phyloP scores from a whole-genome alignment of 805 yeast genomes.

The Pichia pseudocactophila region DNA sequence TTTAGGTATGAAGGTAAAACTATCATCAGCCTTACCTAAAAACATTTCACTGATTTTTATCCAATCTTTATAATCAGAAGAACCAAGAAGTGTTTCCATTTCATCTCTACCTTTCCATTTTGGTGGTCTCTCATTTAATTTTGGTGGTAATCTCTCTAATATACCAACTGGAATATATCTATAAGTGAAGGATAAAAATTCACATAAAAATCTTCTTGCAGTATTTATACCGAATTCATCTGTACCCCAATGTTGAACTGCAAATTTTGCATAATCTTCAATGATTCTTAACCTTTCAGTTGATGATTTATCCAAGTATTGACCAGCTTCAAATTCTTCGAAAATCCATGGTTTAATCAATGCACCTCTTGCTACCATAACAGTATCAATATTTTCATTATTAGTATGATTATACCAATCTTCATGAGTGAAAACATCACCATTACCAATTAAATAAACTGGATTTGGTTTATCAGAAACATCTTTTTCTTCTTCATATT shows the following conservation, averaged over 20 bases:
- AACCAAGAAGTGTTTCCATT: slow-evolving; percentile 80
- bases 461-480: slow-evolving; percentile 42
- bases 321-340: slow-evolving; percentile 86
- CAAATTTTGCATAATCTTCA: slow-evolving; percentile 61
- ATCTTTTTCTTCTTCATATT: slow-evolving; percentile 52
- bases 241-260: slow-evolving; percentile 95
- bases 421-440: slow-evolving; percentile 78
- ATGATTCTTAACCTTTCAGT: slow-evolving; percentile 77
- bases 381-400: slow-evolving; percentile 73
- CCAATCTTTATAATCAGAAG: slow-evolving; percentile 87
- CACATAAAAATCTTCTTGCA: slow-evolving; percentile 87
- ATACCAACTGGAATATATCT: slow-evolving; percentile 93
- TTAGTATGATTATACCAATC: slow-evolving; percentile 76
- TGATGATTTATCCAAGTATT: slow-evolving; percentile 85
- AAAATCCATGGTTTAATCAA: slow-evolving; percentile 98
- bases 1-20: slow-evolving; percentile 79
- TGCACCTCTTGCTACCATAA: slow-evolving; percentile 98
- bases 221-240: slow-evolving; percentile 89
- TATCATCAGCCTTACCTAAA: slow-evolving; percentile 72
- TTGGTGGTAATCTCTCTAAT: slow-evolving; percentile 79
- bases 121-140: slow-evolving; percentile 89
- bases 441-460: slow-evolving; percentile 87
- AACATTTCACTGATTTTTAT: slow-evolving; percentile 92
- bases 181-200: slow-evolving; percentile 87
- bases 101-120: slow-evolving; percentile 90